Base-by-base conservation (phyloP, 257 asterid species). In the Solanum piurae region DNA sequence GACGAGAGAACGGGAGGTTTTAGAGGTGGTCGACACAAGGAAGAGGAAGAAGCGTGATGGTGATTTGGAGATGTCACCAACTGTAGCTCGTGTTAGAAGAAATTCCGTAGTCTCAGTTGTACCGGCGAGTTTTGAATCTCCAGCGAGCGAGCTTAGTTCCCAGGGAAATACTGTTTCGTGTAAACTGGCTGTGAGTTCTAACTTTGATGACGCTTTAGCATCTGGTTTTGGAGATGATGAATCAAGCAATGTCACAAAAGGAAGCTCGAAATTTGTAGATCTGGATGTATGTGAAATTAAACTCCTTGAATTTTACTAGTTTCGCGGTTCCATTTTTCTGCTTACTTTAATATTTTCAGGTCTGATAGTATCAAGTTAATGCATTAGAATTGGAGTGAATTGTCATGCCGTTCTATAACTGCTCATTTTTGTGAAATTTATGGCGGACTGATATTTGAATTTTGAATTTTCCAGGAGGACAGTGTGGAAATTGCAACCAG, bases 151-250 rank as follows among this genome's bases (percentile, higher is more conserved):
- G 87, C 21, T 69, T 64, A 40, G 44, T 5, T 44, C 44, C 27
- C 46, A 36, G 21, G 88, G 64, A 38, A 88, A 88, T 16, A 33
- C 86, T 44, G 89, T 74, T 10, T 36, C 18, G 82, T 9, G 11
- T 74, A 11, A 36, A 36, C 20, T 31, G 82, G 49, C 69, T 23
- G 68, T 46, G 62, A n/a, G 13, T 16, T 77, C 91, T 25, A 76
- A 64, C 77, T 88, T 92, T 8, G 90, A 89, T 68, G 92, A 86
- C 14, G 93, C 23, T 77, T 86, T 60, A 40, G 90, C 95, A 9
- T 88, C 93, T 86, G 88, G 91, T 75, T 89, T 89, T 88, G 92
- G 94, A 58, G 92, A 93, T 80, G 89, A 92, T 76, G 91, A 88
- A 84, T 90, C 94, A 6, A 84, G 86, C 83, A 93, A 91, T 83